These are phyloP conservation scores for Tuctoria greenei DNA, from an alignment of 176 grass and related monocot species.

Conservation along the genomic window DNA sequence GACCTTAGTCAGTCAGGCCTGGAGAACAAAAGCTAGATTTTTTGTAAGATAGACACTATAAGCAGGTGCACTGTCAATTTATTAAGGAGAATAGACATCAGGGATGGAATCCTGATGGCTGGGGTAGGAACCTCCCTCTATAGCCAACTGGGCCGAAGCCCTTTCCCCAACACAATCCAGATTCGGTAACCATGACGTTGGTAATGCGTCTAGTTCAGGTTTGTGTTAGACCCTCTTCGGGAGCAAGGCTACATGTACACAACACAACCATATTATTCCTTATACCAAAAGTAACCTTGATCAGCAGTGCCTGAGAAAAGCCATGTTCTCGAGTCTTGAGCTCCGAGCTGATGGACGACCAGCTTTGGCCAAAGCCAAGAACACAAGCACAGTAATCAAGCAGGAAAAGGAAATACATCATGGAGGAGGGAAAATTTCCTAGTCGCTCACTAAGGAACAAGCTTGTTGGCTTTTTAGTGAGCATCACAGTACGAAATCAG, in stretches of 20 bases:
- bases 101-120: too few species aligned
- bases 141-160: too few species aligned
- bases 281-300: conserved; percentile 36
- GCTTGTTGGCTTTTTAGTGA: conserved; percentile 9
- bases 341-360: conserved; percentile 54
- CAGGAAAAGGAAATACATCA: conserved; percentile 24
- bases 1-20: too few species aligned
- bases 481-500: conserved; percentile 29
- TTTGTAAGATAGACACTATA: too few species aligned
- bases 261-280: conserved; percentile 14
- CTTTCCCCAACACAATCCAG: too few species aligned
- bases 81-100: too few species aligned
- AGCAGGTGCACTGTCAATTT: too few species aligned
- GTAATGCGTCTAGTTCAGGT: conserved; percentile 8
- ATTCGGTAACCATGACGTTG: conserved; percentile 8
- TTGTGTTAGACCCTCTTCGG: not conserved
- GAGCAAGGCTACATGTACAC: conserved; percentile 1
- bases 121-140: too few species aligned
- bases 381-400: conserved; percentile 14
- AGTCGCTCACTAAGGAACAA: conserved; percentile 52
- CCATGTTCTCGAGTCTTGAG: conserved; percentile 40
- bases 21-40: too few species aligned
- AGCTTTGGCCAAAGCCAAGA: conserved; percentile 53
- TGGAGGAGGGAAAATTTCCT: conserved; percentile 29
- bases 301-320: conserved; percentile 40